These are phyloP conservation scores for Hypomyces perniciosus DNA, from an alignment of 2,329 filamentous ascomycete genomes.

Conservation along the genomic window DNA sequence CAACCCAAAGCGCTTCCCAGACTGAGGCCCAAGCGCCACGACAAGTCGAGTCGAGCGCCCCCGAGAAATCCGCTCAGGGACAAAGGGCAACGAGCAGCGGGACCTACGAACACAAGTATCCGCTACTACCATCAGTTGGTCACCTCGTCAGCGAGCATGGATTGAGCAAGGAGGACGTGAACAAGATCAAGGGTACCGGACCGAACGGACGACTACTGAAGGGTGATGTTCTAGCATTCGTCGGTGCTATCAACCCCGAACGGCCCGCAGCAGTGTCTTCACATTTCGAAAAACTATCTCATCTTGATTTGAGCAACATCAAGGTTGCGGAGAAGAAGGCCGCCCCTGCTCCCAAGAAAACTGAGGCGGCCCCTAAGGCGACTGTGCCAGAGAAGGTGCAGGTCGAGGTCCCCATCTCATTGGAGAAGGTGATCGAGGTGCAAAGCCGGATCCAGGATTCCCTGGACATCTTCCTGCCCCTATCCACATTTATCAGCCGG, in stretches of 20 bases:
- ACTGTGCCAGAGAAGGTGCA: slow-evolving; percentile 45
- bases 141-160: slow-evolving; percentile 75
- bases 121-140: slow-evolving; percentile 75
- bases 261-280: slow-evolving; percentile 66
- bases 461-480: slow-evolving; percentile 72
- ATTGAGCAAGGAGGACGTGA: slow-evolving; percentile 66
- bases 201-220: slow-evolving; percentile 86
- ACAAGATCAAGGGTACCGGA: slow-evolving; percentile 80
- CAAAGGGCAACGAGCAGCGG: slow-evolving; percentile 34
- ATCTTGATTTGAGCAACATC: slow-evolving; percentile 93
- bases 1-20: slow-evolving; percentile 19
- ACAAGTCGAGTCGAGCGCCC: slow-evolving; percentile 27
- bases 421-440: slow-evolving; percentile 70
- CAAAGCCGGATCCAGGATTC: slow-evolving; percentile 74
- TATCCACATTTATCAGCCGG: slow-evolving; percentile 80
- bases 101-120: slow-evolving; percentile 60
- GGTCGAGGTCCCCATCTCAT: slow-evolving; percentile 69
- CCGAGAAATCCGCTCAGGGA: slow-evolving; percentile 11
- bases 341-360: slow-evolving; percentile 32
- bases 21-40: slow-evolving; percentile 6
- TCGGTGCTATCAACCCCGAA: slow-evolving; percentile 68
- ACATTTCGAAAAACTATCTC: slow-evolving; percentile 67
- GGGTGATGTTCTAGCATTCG: slow-evolving; percentile 86
- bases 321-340: slow-evolving; percentile 60
- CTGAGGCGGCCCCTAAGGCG: slow-evolving; percentile 33